phyloP scores from a whole-genome alignment of 23 red algal genomes.

The Gracilaria gracilis region DNA sequence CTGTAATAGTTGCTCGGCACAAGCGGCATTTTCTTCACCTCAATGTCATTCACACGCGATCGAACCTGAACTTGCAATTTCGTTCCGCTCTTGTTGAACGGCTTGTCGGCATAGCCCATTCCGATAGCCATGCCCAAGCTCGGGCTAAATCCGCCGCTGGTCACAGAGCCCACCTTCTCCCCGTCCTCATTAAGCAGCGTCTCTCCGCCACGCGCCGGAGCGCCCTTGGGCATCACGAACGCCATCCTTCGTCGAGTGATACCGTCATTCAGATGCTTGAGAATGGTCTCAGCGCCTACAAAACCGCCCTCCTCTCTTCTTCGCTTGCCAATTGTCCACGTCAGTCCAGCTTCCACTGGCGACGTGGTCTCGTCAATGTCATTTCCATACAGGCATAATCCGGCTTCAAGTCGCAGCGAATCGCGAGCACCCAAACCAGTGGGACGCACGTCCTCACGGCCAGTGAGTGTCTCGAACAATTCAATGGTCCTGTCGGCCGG shows the following conservation, averaged over 20 bases:
- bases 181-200: constrained; percentile 70
- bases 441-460: constrained; percentile 72
- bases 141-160: constrained; percentile 89
- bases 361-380: constrained; percentile 98
- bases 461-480: constrained; percentile 79
- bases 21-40: constrained; percentile 91
- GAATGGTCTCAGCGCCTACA: constrained; percentile 86
- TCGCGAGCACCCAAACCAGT: constrained; percentile 91
- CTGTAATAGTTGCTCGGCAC: constrained; percentile 86
- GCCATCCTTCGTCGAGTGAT: constrained; percentile 72
- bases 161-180: constrained; percentile 78
- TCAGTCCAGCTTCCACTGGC: constrained; percentile 89
- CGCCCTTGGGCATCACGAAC: constrained; percentile 89
- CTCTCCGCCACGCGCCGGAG: constrained; percentile 86
- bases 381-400: constrained; percentile 97
- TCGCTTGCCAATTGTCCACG: constrained; percentile 95
- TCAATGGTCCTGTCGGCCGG: constrained; percentile 52
- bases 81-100: constrained; percentile 85
- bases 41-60: constrained; percentile 58
- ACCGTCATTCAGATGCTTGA: constrained; percentile 81
- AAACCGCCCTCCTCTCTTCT: constrained; percentile 87
- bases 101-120: constrained; percentile 95
- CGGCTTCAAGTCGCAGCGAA: constrained; percentile 93
- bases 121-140: constrained; percentile 82
- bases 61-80: constrained; percentile 78